phyloP scores from a whole-genome alignment of 129 eudicot species.

The Flaveria linearis region DNA sequence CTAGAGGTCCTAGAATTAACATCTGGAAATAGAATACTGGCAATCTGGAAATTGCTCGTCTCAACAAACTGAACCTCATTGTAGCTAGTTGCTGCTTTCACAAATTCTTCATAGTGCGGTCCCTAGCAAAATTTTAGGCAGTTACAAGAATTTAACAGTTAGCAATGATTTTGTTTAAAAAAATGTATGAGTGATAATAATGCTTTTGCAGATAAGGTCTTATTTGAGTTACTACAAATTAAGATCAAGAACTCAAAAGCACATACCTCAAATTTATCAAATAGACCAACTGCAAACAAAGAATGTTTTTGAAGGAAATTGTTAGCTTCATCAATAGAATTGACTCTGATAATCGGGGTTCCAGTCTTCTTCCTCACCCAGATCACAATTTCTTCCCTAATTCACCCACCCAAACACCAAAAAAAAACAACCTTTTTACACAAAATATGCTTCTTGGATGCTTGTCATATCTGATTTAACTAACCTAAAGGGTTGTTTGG shows the following conservation, averaged over 20 bases:
- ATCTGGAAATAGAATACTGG: slow-evolving; percentile 54
- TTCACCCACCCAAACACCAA: slow-evolving; percentile 12
- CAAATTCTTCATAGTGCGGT: slow-evolving; percentile 66
- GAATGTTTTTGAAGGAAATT: slow-evolving; percentile 60
- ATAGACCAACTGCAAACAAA: slow-evolving; percentile 57
- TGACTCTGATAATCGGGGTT: slow-evolving; percentile 58
- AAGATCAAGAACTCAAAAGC: neutral
- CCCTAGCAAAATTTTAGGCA: slow-evolving; percentile 47
- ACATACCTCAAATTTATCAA: slow-evolving; percentile 70
- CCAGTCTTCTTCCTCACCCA: slow-evolving; percentile 92
- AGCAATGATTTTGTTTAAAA: neutral
- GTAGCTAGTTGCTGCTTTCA: slow-evolving; percentile 62
- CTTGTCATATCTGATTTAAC: neutral
- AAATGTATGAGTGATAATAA: neutral
- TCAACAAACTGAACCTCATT: slow-evolving; percentile 80
- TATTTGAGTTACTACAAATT: neutral
- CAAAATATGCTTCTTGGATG: neutral
- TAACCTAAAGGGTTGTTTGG: neutral
- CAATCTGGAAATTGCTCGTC: slow-evolving; percentile 47
- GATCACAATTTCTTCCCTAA: slow-evolving; percentile 81
- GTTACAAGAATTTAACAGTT: neutral
- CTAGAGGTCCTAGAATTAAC: slow-evolving; percentile 24
- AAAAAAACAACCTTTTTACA: slow-evolving; percentile 9
- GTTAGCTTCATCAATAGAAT: slow-evolving; percentile 56
- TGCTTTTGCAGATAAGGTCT: neutral